Percentiles rank a stretch among this genome's conserved stretches.
These are phyloP conservation scores for Leptosphaerulina australis DNA, from an alignment of 2,329 filamentous ascomycete species.

Conservation along the genomic window DNA sequence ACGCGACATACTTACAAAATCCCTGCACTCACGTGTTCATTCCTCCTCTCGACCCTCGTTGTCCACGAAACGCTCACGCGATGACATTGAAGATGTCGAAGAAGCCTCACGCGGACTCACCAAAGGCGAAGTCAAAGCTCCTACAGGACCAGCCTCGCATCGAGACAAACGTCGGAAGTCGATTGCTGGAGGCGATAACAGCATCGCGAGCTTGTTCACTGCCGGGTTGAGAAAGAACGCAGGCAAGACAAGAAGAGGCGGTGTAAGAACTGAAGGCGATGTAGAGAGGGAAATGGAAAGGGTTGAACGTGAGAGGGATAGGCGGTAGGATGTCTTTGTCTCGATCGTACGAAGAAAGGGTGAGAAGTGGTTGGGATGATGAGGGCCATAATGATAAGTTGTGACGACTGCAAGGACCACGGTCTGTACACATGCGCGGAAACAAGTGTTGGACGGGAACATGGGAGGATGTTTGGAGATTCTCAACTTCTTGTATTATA, in stretches of 20 bases:
- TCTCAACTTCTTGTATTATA: constrained; percentile 17
- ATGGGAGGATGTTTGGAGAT: background rate
- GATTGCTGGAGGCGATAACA: constrained; percentile 29
- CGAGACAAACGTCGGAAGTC: constrained; percentile 42
- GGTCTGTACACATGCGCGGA: constrained; percentile 1
- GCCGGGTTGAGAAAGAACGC: constrained; percentile 42
- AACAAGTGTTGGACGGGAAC: background rate
- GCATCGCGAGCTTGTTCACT: constrained; percentile 39
- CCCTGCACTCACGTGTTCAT: constrained; percentile 28
- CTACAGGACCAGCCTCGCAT: constrained; percentile 40
- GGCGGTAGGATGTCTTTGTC: constrained; percentile 17
- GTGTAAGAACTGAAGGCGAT: constrained; percentile 42
- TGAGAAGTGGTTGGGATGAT: background rate
- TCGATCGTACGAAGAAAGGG: background rate
- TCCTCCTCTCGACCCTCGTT: constrained; percentile 28
- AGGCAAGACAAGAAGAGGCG: constrained; percentile 35
- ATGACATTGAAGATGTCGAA: constrained; percentile 28
- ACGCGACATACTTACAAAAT: constrained; percentile 16
- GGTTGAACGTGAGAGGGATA: constrained; percentile 40
- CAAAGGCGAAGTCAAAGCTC: constrained; percentile 27
- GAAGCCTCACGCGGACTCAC: constrained; percentile 3
- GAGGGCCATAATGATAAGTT: too few relatives aligned
- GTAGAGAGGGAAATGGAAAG: constrained; percentile 42
- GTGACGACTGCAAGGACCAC: too few relatives aligned
- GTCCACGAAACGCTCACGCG: constrained; percentile 37